Evolutionary conservation across 1,139 yeast species (phyloP), one percentile per base, ranked within the genome.

Genomic region (Yamadazyma diospyri): DNA sequence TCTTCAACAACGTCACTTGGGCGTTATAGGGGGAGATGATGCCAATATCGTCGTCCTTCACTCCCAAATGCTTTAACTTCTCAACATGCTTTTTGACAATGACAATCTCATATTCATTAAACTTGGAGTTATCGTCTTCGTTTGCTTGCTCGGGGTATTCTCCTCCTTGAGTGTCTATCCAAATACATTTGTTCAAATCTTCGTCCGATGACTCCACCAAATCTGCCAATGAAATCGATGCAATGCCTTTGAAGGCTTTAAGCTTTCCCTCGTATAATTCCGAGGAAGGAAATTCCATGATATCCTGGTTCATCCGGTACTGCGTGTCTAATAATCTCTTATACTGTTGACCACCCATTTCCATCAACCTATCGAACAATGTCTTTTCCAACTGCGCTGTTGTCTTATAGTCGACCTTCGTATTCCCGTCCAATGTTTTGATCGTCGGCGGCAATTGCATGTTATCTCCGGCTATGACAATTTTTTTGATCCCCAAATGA

Each of bases 101-200:
- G 28, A 64, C 55, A 0, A 78, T 78, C 52, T 89, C 97, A 57
- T 80, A 76, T 34, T 80, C 85, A 53, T 89, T 89, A 45, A 57
- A 81, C 48, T 82, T 82, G 0, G 89, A 81, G 3, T 69, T 63
- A 16, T 45, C 48, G 16, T 49, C 48, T 10, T 64, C 70, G 10
- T 64, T 57, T 19, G 76, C 73, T 37, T 64, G 64, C 43, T 83
- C 92, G 2, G 76, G 80, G 45, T 68, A 84, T 27, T 81, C 86
- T 4, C 92, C 95, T n/a, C 94, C 94, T 55, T 86, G 94, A 0
- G 97, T 89, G 49, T 89, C 97, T 46, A 81, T 79, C 95, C 97
- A 89, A 2, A 87, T 61, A 36, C 71, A 65, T 14, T 53, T 45
- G 1, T 43, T 39, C 2, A 37, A 33, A 1, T 66, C 57, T n/a